These are phyloP conservation scores for Fulvia fulva DNA, from an alignment of 2,329 filamentous ascomycete genomes.

Conservation along the genomic window DNA sequence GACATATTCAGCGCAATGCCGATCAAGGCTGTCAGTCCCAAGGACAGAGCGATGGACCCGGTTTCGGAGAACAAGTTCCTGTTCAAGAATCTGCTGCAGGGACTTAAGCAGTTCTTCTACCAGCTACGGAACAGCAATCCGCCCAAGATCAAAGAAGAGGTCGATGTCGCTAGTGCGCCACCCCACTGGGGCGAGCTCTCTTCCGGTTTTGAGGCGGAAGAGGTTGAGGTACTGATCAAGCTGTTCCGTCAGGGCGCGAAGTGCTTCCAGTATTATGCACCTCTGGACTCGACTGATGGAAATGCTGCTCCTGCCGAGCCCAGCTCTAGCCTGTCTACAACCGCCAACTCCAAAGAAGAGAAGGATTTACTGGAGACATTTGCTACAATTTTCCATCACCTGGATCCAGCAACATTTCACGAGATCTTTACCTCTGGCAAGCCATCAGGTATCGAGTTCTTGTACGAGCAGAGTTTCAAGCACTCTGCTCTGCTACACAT, in stretches of 20 bases:
- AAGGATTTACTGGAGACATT: conserved; percentile 97
- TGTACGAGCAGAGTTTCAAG: conserved; percentile 97
- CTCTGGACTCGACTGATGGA: conserved; percentile 72
- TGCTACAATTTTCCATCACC: conserved; percentile 95
- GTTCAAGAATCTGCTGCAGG: conserved; percentile 94
- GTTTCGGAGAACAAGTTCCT: conserved; percentile 97
- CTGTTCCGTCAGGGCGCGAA: conserved; percentile 94
- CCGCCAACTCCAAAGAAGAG: conserved; percentile 81
- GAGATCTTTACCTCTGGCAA: conserved; percentile 67
- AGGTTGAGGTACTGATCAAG: conserved; percentile 94
- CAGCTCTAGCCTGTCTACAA: conserved; percentile 65
- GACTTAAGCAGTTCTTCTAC: conserved; percentile 93
- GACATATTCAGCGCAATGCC: conserved; percentile 96
- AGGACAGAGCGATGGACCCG: conserved; percentile 83
- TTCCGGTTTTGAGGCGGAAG: conserved; percentile 93
- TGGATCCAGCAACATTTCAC: conserved; percentile 96
- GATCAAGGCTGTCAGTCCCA: conserved; percentile 89
- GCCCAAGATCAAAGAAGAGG: conserved; percentile 48
- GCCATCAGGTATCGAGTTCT: conserved; percentile 75
- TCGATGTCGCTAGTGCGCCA: conserved; percentile 75
- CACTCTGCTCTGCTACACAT: conserved; percentile 92
- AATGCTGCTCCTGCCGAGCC: conserved; percentile 74
- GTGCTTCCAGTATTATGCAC: conserved; percentile 95
- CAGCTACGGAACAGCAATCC: conserved; percentile 89
- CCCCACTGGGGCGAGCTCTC: conserved; percentile 93